These are phyloP conservation scores for Exophiala viscosa DNA, from an alignment of 2,329 filamentous ascomycete species.

Conservation along the genomic window DNA sequence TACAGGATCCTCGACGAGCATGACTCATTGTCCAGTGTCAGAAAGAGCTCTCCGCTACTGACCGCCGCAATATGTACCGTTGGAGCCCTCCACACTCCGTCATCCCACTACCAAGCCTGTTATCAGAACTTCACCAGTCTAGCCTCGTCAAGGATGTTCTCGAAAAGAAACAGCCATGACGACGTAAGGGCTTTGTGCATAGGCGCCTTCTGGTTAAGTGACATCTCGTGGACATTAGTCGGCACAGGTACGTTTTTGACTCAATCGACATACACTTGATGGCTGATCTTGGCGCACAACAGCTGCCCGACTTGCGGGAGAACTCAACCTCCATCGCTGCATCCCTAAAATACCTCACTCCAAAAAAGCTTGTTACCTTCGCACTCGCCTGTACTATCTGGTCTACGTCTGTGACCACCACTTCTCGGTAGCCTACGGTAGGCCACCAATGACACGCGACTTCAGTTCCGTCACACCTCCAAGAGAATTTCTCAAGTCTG, in stretches of 20 bases:
- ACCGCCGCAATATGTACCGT: conserved; percentile 55
- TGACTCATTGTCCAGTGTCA: conserved; percentile 49
- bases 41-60: conserved; percentile 53
- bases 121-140: conserved; percentile 56
- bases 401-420: conserved; percentile 64
- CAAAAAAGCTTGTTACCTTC: conserved; percentile 35
- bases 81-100: conserved; percentile 56
- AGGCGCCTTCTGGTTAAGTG: conserved; percentile 60
- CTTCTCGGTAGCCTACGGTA: conserved; percentile 58
- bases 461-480: conserved; percentile 55
- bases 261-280: neutral
- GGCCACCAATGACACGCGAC: conserved; percentile 56
- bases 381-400: conserved; percentile 58
- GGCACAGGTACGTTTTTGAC: conserved; percentile 34
- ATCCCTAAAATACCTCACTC: conserved; percentile 39
- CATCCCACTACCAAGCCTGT: conserved; percentile 51
- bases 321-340: conserved; percentile 54
- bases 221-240: conserved; percentile 59
- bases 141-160: conserved; percentile 55
- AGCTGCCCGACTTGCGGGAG: conserved; percentile 56
- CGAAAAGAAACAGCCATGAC: conserved; percentile 54
- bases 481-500: conserved; percentile 51
- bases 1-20: conserved; percentile 55
- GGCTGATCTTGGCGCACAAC: conserved; percentile 28
- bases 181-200: conserved; percentile 59